Evolutionary conservation across 768 basidiomycete species (phyloP).

Genomic region (Botryobasidium botryosum): DNA sequence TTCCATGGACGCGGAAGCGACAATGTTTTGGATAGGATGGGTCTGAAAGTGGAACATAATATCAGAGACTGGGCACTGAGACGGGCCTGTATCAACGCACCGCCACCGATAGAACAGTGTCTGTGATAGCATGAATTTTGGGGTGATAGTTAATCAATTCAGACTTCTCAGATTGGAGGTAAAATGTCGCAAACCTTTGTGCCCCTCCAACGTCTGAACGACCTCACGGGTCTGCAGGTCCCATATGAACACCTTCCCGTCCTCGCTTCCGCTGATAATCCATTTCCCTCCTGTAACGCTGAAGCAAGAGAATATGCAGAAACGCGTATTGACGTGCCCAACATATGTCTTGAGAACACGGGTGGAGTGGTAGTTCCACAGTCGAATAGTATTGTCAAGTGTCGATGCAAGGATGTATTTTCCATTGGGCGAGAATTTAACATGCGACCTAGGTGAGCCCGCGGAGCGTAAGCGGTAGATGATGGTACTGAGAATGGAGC

Average conservation of each 20-base stretch:
- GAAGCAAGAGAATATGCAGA: conserved; percentile 59
- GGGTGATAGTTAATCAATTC: not conserved
- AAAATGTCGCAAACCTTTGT: conserved; percentile 45
- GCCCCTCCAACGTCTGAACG: conserved; percentile 58
- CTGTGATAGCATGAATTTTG: conserved; percentile 21
- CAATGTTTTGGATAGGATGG: conserved; percentile 54
- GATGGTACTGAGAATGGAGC: conserved; percentile 1
- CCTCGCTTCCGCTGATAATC: conserved; percentile 81
- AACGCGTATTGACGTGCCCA: conserved; percentile 75
- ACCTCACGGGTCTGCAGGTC: conserved; percentile 70
- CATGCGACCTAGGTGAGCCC: conserved; percentile 46
- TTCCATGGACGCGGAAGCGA: conserved; percentile 83
- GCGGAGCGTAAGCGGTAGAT: conserved; percentile 2
- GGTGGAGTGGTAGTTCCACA: conserved; percentile 89
- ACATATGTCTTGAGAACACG: conserved; percentile 86
- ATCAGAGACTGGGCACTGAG: not conserved
- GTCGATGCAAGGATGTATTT: conserved; percentile 79
- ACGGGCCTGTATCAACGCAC: conserved; percentile 22
- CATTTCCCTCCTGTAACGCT: conserved; percentile 51
- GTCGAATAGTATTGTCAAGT: conserved; percentile 81
- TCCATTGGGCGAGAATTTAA: conserved; percentile 84
- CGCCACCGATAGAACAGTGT: conserved; percentile 65
- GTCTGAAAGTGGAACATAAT: conserved; percentile 29
- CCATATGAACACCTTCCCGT: conserved; percentile 77
- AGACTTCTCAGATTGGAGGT: not conserved